Conservation (phyloP, 495 filamentous ascomycete genomes). For the Neurospora hispaniola region DNA sequence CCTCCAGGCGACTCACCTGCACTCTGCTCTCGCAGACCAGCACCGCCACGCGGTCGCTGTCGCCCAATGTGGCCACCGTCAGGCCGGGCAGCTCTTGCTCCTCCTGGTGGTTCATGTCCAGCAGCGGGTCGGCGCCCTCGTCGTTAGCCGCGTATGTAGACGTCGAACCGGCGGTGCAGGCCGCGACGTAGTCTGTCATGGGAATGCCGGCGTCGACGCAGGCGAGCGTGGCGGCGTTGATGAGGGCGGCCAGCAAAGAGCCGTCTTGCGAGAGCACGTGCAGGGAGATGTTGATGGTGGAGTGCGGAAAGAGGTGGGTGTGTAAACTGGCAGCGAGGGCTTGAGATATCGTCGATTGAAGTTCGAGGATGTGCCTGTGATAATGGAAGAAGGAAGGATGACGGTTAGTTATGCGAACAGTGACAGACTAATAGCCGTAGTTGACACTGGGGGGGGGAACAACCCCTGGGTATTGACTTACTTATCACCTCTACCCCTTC, state of each 20-base stretch:
- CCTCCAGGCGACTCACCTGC: slow-evolving; percentile 67
- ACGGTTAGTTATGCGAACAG: slow-evolving; percentile 1
- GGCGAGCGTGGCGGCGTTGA: slow-evolving; percentile 89
- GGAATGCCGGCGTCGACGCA: slow-evolving; percentile 91
- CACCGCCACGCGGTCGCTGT: slow-evolving; percentile 62
- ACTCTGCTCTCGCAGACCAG: slow-evolving; percentile 78
- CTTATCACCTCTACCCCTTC: slow-evolving; percentile 64
- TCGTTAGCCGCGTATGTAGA: slow-evolving; percentile 52
- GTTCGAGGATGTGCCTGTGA: slow-evolving; percentile 63
- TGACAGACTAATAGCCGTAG: too few relatives aligned
- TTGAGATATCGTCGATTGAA: slow-evolving; percentile 62
- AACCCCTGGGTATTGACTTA: slow-evolving; percentile 23
- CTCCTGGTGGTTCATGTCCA: slow-evolving; percentile 79
- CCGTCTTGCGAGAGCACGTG: slow-evolving; percentile 89
- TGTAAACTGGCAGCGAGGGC: slow-evolving; percentile 66
- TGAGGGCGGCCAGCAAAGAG: slow-evolving; percentile 72
- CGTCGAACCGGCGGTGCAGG: slow-evolving; percentile 76
- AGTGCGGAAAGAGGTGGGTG: slow-evolving; percentile 83
- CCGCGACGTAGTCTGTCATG: slow-evolving; percentile 82
- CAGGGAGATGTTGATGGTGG: slow-evolving; percentile 68
- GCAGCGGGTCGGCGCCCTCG: slow-evolving; percentile 66
- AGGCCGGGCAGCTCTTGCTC: slow-evolving; percentile 84
- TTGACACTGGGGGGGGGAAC: background rate
- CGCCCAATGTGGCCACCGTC: slow-evolving; percentile 71
- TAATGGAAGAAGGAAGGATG: background rate